Evolutionary conservation across 768 basidiomycete genomes (phyloP), one percentile per base, ranked within the genome.

Genomic region (Suillus discolor): DNA sequence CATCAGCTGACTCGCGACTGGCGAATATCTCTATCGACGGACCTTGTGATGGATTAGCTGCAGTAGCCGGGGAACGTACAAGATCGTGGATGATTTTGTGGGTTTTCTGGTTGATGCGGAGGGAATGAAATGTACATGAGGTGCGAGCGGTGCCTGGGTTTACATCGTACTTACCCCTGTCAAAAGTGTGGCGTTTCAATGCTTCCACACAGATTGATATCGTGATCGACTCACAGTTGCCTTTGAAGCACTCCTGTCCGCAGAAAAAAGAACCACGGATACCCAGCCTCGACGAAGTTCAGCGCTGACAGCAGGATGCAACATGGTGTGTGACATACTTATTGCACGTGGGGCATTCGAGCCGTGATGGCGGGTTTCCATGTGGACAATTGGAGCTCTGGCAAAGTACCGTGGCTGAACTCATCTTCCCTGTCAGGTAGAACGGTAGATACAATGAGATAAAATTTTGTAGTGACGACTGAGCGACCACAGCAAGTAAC

Each of bases 211-310:
- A 16, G 45, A 62, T 31, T 20, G n/a, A 62, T 23, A 62, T 60
- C 39, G 59, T 42, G n/a, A 60, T 23, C 7, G 45, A 83, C 95
- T 82, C 77, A 96, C 97, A 99, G 77, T 87, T 90, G 57, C 89
- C 85, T 79, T 97, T 98, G 87, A 98, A 98, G 79, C 97, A 99
- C 61, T 93, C 94, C 78, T 99, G 97, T 31, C 89, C 88, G 69
- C 97, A 98, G 79, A 96, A 99, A 75, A 91, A 92, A 39, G 93
- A 94, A 38, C 93, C 92, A 57, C 83, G 84, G 68, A 95, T 90
- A 61, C 91, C 92, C 41, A 94, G 82, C 75, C 93, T 72, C 61
- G 62, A 68, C 71, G 36, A 38, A 38, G 36, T 63, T 68, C 60
- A 69, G 53, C 11, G 49, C 59, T 57, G 55, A 49, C 54, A 55